Conservation (phyloP, 331 rosid species). For the Malus hybrid region DNA sequence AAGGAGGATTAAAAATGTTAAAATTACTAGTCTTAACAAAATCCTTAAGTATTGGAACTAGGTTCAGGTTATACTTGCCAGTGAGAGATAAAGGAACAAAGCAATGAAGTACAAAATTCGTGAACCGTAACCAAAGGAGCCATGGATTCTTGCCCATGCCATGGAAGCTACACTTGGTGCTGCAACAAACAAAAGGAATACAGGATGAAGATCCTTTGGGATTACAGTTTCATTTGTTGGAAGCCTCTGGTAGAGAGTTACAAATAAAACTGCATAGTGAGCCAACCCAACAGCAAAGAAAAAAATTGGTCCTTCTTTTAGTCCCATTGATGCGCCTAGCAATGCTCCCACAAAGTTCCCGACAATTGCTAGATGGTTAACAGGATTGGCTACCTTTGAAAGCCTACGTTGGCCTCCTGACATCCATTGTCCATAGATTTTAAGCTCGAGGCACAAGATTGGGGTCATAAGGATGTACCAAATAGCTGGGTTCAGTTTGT, state of each 20-base stretch:
- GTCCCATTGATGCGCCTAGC: constrained; percentile 81
- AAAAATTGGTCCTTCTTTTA: constrained; percentile 84
- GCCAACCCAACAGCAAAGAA: constrained; percentile 84
- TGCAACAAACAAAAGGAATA: constrained; percentile 91
- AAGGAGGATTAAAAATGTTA: constrained; percentile 8
- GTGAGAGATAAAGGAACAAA: constrained; percentile 75
- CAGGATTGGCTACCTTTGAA: constrained; percentile 88
- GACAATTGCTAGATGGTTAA: constrained; percentile 67
- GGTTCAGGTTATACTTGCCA: constrained; percentile 33
- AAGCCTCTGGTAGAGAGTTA: constrained; percentile 86
- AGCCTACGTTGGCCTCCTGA: constrained; percentile 90
- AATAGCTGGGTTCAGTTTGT: constrained; percentile 38
- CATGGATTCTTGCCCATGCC: constrained; percentile 87
- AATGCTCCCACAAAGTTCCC: constrained; percentile 93
- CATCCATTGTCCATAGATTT: constrained; percentile 98
- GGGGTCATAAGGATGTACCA: constrained; percentile 87
- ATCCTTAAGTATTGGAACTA: background rate
- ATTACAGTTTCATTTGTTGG: constrained; percentile 68
- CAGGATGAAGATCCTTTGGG: constrained; percentile 92
- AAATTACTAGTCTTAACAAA: background rate
- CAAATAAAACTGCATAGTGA: constrained; percentile 75
- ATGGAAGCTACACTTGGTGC: constrained; percentile 88
- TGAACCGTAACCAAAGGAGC: constrained; percentile 64
- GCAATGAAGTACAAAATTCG: constrained; percentile 70
- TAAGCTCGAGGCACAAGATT: constrained; percentile 64